Conservation (phyloP, 2,329 filamentous ascomycete genomes). For the Phaeosphaeriaceae sp. region DNA sequence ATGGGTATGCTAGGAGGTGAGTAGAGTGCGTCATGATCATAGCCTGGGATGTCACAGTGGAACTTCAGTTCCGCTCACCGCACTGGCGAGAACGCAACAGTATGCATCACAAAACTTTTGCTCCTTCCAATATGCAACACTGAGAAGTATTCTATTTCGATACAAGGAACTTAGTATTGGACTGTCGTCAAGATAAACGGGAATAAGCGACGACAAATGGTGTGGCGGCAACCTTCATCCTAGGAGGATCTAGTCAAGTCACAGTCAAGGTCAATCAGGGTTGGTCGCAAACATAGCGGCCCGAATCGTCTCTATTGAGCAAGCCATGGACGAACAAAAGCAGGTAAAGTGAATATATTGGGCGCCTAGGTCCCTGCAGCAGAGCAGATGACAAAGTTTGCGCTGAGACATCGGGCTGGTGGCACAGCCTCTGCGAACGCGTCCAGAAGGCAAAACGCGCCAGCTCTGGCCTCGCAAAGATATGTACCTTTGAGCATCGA, state of each 20-base stretch:
- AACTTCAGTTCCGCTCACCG: background rate
- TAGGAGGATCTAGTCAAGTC: background rate
- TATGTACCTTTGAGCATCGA: background rate
- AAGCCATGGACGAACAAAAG: constrained; percentile 15
- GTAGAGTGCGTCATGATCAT: background rate
- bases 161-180: background rate
- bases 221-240: background rate
- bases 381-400: constrained; percentile 41
- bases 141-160: background rate
- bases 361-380: constrained; percentile 37
- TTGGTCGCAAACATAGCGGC: constrained; percentile 9
- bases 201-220: constrained; percentile 1
- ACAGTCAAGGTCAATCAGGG: background rate
- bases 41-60: background rate
- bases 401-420: constrained; percentile 41
- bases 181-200: background rate
- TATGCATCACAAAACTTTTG: background rate
- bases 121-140: background rate
- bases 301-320: constrained; percentile 8
- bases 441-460: constrained; percentile 22
- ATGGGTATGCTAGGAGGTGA: constrained; percentile 2
- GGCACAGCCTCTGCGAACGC: constrained; percentile 38
- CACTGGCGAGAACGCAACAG: background rate
- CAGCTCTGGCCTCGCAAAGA: constrained; percentile 1
- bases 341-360: constrained; percentile 18